Evolutionary conservation across 1,284 basidiomycete genomes (phyloP), one percentile per base, ranked within the genome.

Genomic region (Sanghuangporus baumii): DNA sequence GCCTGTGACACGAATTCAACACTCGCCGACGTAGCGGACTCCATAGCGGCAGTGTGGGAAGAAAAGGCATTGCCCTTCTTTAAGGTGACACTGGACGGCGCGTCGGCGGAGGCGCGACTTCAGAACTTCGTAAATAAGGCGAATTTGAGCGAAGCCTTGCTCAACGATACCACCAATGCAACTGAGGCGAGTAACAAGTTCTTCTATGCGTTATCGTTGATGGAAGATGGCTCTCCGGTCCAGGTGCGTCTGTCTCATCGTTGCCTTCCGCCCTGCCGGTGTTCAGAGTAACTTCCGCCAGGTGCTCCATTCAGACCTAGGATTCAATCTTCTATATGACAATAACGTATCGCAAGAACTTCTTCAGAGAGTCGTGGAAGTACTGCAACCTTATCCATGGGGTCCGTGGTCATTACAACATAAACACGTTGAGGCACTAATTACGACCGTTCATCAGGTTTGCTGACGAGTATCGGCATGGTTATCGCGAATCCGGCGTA

Each of bases 401-500:
- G 75, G 75, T 74, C 60, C 55, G 18, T 20, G 6, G 11, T 50
- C 11, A 2, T n/a, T 64, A 48, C 50, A 20, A 11, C 8, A 6
- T 14, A 31, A 31, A 11, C 9, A 9, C 26, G 38, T 26, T 11
- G 2, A 18, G 14, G 37, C 46, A 20, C 14, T 9, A 36, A 58
- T 63, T 48, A 38, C 18, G 26, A 38, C 43, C 1, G 40, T n/a
- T 26, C 26, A 31, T 47, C 52, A 72, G 76, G 77, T 2, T 67
- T 78, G 8, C 67, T 78, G n/a, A 79, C 76, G 47, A 74, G 76
- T 59, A 70, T 78, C 46, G 77, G 77, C 1, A 78, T 79, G 77
- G 72, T 79, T 3, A 74, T 78, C 18, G 72, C 78, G 36, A 79
- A 78, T 67, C 74, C 78, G 0, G 78, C 78, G 0, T 78, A 77